These are phyloP conservation scores for Pseudohalonectria lignicola DNA, from an alignment of 2,329 filamentous ascomycete species.

Conservation along the genomic window DNA sequence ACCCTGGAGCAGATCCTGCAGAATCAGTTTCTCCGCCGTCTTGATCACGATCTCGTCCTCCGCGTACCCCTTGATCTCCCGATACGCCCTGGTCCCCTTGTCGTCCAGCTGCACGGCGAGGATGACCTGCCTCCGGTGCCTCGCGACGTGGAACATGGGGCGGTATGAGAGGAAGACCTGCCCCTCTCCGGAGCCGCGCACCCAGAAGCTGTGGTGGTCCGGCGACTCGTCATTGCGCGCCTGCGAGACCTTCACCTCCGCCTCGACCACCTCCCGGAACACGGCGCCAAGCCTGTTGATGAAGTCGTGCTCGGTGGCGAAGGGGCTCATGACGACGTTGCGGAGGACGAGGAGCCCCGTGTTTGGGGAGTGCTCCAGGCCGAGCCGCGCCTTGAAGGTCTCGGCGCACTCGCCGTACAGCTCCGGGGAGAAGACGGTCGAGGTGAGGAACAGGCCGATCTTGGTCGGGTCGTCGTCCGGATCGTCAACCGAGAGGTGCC, in stretches of 20 bases:
- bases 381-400: slow-evolving; percentile 29
- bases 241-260: slow-evolving; percentile 18
- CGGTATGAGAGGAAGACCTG: slow-evolving; percentile 21
- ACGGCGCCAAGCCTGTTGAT: slow-evolving; percentile 21
- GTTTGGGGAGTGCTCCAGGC: slow-evolving; percentile 17
- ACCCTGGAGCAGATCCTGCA: slow-evolving; percentile 11
- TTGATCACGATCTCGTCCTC: background rate
- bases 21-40: background rate
- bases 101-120: slow-evolving; percentile 16
- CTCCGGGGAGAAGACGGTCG: slow-evolving; percentile 26
- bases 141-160: slow-evolving; percentile 26
- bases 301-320: slow-evolving; percentile 26
- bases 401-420: slow-evolving; percentile 28
- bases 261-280: slow-evolving; percentile 17
- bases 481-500: slow-evolving; percentile 27
- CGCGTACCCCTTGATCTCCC: background rate
- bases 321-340: slow-evolving; percentile 37
- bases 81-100: slow-evolving; percentile 9
- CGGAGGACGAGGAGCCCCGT: slow-evolving; percentile 28
- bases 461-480: slow-evolving; percentile 24
- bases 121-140: slow-evolving; percentile 26
- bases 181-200: slow-evolving; percentile 18
- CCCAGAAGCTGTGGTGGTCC: slow-evolving; percentile 23
- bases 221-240: slow-evolving; percentile 22
- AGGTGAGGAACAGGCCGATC: slow-evolving; percentile 32